Conservation (phyloP, 2,329 filamentous ascomycete species). For the Cercospora nicotianae region DNA sequence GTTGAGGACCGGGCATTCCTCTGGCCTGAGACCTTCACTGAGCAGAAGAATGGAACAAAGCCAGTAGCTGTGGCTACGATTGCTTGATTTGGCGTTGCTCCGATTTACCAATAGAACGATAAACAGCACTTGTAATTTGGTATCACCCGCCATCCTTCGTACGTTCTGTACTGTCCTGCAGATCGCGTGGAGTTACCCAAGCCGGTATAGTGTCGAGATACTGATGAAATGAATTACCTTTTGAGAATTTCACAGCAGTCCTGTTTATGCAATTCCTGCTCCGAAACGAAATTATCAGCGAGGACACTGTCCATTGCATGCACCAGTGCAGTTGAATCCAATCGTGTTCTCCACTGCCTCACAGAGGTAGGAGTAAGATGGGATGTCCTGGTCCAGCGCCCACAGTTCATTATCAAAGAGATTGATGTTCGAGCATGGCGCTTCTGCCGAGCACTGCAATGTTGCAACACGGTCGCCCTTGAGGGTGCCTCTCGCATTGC, state of each 20-base stretch:
- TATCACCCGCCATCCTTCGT: background rate
- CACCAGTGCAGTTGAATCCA: conserved; percentile 32
- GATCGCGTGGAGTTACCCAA: background rate
- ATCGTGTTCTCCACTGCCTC: conserved; percentile 27
- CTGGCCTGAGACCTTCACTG: conserved; percentile 60
- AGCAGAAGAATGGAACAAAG: conserved; percentile 3
- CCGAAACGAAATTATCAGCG: conserved; percentile 49
- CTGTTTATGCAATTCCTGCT: conserved; percentile 29
- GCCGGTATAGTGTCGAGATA: background rate
- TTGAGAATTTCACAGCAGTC: background rate
- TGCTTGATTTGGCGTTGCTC: background rate
- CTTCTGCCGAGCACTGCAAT: conserved; percentile 33
- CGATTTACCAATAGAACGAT: background rate
- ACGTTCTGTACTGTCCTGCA: background rate
- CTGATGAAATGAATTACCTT: background rate
- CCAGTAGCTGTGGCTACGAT: background rate
- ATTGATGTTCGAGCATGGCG: conserved; percentile 33
- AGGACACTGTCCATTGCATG: conserved; percentile 23
- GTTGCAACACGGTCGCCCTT: conserved; percentile 30
- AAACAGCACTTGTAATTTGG: background rate
- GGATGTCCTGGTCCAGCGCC: conserved; percentile 24
- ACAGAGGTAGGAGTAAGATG: conserved; percentile 30
- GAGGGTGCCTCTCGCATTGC: conserved; percentile 37
- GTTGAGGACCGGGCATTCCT: conserved; percentile 63
- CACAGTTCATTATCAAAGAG: conserved; percentile 25